Percentiles rank a stretch among this genome's conserved stretches.
These are phyloP conservation scores for Saccharomycopsis sp. DNA, from an alignment of 805 yeast species.

Conservation along the genomic window DNA sequence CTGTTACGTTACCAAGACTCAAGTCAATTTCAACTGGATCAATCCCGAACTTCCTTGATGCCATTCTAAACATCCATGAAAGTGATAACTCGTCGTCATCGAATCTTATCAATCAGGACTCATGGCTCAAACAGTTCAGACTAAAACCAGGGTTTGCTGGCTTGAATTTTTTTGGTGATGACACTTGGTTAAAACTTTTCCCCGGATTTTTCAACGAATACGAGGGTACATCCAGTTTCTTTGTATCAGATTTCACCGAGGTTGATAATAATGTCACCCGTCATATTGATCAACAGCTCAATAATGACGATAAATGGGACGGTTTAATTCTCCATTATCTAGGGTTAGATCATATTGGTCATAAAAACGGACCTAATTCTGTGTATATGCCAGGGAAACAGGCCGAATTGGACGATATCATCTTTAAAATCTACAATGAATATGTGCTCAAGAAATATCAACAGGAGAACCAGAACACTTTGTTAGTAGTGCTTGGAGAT, in stretches of 20 bases:
- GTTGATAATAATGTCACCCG: constrained; percentile 92
- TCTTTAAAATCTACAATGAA: constrained; percentile 44
- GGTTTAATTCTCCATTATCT: constrained; percentile 80
- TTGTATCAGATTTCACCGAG: constrained; percentile 89
- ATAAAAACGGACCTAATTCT: constrained; percentile 88
- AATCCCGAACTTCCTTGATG: constrained; percentile 89
- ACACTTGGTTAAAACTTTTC: constrained; percentile 91
- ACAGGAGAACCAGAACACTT: constrained; percentile 37
- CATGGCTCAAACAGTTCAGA: constrained; percentile 74
- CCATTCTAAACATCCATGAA: constrained; percentile 88
- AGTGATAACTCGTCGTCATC: constrained; percentile 67
- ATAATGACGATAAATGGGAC: constrained; percentile 57
- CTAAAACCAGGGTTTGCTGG: constrained; percentile 8
- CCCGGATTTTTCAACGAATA: constrained; percentile 37
- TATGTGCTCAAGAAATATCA: constrained; percentile 50
- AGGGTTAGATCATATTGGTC: constrained; percentile 97
- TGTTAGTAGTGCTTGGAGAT: constrained; percentile 79
- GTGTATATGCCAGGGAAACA: constrained; percentile 78
- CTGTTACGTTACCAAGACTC: constrained; percentile 89
- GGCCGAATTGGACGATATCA: constrained; percentile 72
- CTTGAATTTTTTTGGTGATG: constrained; percentile 91
- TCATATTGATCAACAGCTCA: constrained; percentile 61
- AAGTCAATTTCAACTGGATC: constrained; percentile 95
- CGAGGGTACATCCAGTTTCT: constrained; percentile 92
- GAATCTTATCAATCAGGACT: constrained; percentile 66